Evolutionary conservation across 192 early-diverging fungal species (phyloP).

Genomic region (Entomortierella lignicola): DNA sequence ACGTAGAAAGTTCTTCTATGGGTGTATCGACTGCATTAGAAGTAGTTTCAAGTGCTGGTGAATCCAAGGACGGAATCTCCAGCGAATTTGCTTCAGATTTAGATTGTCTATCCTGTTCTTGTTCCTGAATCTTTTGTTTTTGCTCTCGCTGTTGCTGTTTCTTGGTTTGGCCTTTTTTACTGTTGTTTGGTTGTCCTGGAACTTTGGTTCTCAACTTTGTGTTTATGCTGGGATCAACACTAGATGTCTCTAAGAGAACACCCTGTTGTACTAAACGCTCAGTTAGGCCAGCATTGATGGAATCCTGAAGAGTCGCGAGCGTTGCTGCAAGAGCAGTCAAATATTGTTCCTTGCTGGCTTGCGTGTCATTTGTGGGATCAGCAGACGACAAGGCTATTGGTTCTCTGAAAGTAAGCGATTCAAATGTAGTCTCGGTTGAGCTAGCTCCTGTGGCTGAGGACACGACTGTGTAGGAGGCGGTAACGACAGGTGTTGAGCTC

Average conservation of each 20-base stretch:
- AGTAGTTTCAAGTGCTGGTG: not conserved
- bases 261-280: conserved; percentile 38
- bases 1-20: not conserved
- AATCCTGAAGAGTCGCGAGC: conserved; percentile 31
- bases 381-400: conserved; percentile 1
- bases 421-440: not conserved
- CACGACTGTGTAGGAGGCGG: conserved; percentile 17
- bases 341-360: conserved; percentile 26
- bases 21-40: not conserved
- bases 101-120: not conserved
- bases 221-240: conserved; percentile 7
- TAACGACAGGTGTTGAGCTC: conserved; percentile 7
- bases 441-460: not conserved
- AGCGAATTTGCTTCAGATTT: not conserved
- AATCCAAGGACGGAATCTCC: not conserved
- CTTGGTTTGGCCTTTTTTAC: conserved; percentile 49
- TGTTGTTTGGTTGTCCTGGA: conserved; percentile 45
- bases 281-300: conserved; percentile 42
- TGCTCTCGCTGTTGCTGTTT: conserved; percentile 31
- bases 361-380: not conserved
- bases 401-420: conserved; percentile 9
- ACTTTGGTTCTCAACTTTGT: conserved; percentile 48
- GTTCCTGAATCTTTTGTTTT: conserved; percentile 1
- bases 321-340: conserved; percentile 19
- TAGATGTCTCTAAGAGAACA: conserved; percentile 10